Base-by-base conservation (phyloP, 2,329 filamentous ascomycete genomes). In the Cladosporium sp. region DNA sequence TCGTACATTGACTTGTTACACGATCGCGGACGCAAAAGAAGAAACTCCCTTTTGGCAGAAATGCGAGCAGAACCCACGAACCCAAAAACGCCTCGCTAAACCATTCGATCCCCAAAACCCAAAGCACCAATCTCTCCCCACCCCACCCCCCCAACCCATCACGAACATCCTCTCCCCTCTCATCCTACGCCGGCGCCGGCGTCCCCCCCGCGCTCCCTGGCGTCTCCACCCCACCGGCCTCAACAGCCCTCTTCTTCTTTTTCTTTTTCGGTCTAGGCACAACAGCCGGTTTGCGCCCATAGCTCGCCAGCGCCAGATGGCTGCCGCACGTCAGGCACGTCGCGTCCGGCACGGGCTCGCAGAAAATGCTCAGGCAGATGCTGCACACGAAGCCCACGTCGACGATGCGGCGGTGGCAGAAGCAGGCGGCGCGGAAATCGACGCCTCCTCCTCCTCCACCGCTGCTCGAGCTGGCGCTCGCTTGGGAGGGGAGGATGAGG, bases 351-450 rank as follows among this genome's bases (percentile, higher is more conserved):
- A 80, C 73, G 22, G 80, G 78, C 39, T 80, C 75, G 71, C 90
- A 96, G 67, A 95, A 96, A 61, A 95, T 99, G 68, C 89, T 95
- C 39, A 99, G 75, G 65, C 93, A 99, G 60, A 99, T 90, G 54
- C 89, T 95, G 74, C 93, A 99, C 32, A 99, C 92, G 66, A 89
- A 99, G 7, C 91, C 93, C 1, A 91, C 83, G 69, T 96, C 89
- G 38, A 99, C 86, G 17, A 97, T 89, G 30, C 82, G 83, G 44
- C 92, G 80, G 71, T 99, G 93, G 67, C 93, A 99, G 73, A 99
- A 99, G 67, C 93, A 99, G 3, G 93, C 93, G n/a, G 95, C 92
- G 38, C 93, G 83, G 68, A 99, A 99, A 71, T 99, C 95, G 38
- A 99, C 90, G 39, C 44, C 37, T 86, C 84, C 50, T 91, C 87